These are phyloP conservation scores for Fusarium liriodendri DNA, from an alignment of 2,329 filamentous ascomycete genomes.

Conservation along the genomic window DNA sequence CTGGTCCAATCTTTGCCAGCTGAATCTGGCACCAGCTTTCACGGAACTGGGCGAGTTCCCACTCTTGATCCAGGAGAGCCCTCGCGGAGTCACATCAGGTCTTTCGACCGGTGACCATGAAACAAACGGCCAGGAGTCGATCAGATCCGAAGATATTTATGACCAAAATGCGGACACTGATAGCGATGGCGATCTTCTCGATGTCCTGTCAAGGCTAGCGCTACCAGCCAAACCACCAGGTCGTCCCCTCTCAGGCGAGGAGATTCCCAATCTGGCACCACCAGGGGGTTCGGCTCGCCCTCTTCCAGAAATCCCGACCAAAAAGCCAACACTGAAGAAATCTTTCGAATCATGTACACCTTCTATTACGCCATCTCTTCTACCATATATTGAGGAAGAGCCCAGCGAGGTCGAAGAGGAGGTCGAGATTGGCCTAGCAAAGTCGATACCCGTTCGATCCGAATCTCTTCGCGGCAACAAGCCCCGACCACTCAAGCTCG, in stretches of 20 bases:
- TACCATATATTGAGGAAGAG: slow-evolving; percentile 40
- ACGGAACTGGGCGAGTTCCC: not conserved
- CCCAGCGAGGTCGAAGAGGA: slow-evolving; percentile 17
- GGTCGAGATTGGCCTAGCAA: slow-evolving; percentile 17
- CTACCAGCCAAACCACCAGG: not conserved
- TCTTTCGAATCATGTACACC: slow-evolving; percentile 12
- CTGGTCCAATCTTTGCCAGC: slow-evolving; percentile 58
- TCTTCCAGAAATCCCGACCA: slow-evolving; percentile 36
- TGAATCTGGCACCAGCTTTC: slow-evolving; percentile 59
- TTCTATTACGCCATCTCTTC: slow-evolving; percentile 21
- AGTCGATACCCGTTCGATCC: slow-evolving; percentile 8
- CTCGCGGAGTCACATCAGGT: not conserved
- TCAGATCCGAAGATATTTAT: not conserved
- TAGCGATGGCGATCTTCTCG: not conserved
- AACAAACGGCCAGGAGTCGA: not conserved
- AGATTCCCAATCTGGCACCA: not conserved
- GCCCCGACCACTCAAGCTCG: not conserved
- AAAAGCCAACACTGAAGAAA: not conserved
- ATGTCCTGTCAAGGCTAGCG: not conserved
- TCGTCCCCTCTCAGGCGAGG: not conserved
- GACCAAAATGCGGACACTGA: too few species aligned
- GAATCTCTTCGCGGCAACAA: slow-evolving; percentile 10
- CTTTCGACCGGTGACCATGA: not conserved
- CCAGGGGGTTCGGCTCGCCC: slow-evolving; percentile 20
- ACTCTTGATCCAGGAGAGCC: not conserved